phyloP scores from a whole-genome alignment of 306 rosid species.

The Myrica gale region DNA sequence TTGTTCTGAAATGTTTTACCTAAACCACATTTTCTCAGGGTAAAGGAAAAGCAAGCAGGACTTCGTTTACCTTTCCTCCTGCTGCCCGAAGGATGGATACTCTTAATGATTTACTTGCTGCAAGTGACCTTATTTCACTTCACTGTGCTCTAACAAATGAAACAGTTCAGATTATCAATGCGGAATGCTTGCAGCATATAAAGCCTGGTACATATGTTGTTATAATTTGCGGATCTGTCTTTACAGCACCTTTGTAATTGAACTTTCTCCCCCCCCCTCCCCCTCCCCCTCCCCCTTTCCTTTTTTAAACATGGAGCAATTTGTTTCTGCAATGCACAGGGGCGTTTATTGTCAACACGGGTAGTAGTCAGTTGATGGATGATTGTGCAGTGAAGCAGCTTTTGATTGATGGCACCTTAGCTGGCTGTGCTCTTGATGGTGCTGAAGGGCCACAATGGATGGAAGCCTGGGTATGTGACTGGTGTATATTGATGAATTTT shows the following conservation, averaged over 20 bases:
- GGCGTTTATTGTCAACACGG: conserved; percentile 92
- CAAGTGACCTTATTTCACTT: conserved; percentile 92
- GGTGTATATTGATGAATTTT: conserved; percentile 16
- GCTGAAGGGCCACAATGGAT: conserved; percentile 99
- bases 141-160: conserved; percentile 92
- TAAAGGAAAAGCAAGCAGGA: conserved; percentile 45
- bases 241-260: conserved; percentile 4
- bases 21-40: conserved; percentile 42
- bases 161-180: conserved; percentile 82
- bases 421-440: conserved; percentile 98
- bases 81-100: conserved; percentile 99
- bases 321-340: conserved; percentile 45
- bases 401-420: conserved; percentile 91
- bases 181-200: conserved; percentile 88
- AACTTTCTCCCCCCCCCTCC: conserved; percentile 5
- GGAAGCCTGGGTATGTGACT: conserved; percentile 96
- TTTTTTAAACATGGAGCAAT: conserved; percentile 21
- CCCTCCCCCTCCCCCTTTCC: conserved; percentile 9
- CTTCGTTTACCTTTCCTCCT: conserved; percentile 58
- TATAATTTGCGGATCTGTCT: conserved; percentile 9
- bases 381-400: conserved; percentile 99
- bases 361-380: conserved; percentile 92
- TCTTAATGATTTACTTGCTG: conserved; percentile 93
- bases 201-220: conserved; percentile 67
- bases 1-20: conserved; percentile 12